Evolutionary conservation across 441 rosid species (phyloP), one percentile per base, ranked within the genome.

Genomic region (Brassica balearica): DNA sequence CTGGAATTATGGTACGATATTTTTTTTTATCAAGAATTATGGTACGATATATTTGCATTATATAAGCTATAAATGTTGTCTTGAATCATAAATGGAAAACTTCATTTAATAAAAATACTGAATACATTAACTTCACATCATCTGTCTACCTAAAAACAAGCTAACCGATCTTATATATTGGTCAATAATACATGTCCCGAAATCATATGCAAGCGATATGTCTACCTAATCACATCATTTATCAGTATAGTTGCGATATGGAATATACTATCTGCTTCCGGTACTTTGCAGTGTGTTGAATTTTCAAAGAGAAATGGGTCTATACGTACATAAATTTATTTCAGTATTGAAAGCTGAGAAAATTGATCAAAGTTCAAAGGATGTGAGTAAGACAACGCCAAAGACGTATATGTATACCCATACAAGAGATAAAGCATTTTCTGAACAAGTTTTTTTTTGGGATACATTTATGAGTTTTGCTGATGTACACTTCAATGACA

Each of bases 361-460:
- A 68, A 51, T 6, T 55, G 74, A 73, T 58, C 15, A 58, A 73
- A 34, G 74, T 73, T 73, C 65, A 61, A 36, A 51, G 70, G 8
- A 68, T 68, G 70, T 8, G 36, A 43, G 55, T 12, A 72, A 72
- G 38, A 32, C 41, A 59, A 46, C 68, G 73, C 61, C 19, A 66
- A 19, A 71, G 51, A 72, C 22, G 15, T 29, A 32, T 46, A 67
- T 9, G 20, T 64, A 34, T 3, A 23, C 69, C 77, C 81, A 78
- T 78, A 78, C 77, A 77, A 43, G 53, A 68, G 51, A 75, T 25
- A 15, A 19, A 58, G 12, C 34, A 56, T 58, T 71, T 41, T 8
- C 19, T 66, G 29, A 61, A n/a, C 3, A 23, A 22, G 20, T 15
- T 11, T 41, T 55, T 38, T 58, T 55, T 5, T 63, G 19, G n/a